Evolutionary conservation across 1,139 yeast species (phyloP).

Genomic region (Pichia terricola): DNA sequence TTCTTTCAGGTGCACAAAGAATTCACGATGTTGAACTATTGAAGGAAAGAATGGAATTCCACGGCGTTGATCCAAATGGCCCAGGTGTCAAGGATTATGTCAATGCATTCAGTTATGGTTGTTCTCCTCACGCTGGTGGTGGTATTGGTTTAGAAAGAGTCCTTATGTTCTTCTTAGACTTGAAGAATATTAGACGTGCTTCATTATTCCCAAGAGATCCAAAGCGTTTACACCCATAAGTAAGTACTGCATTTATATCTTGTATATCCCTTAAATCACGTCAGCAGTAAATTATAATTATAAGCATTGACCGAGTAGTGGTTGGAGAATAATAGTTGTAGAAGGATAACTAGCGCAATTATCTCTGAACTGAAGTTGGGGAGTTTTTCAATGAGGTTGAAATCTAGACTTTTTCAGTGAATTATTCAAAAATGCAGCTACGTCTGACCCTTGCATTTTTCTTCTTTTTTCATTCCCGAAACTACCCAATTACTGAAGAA

Average conservation of each 20-base stretch:
- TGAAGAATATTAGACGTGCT: slow-evolving; percentile 96
- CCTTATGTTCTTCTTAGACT: slow-evolving; percentile 92
- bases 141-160: slow-evolving; percentile 99
- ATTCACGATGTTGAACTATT: slow-evolving; percentile 85
- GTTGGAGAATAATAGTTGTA: too few species aligned
- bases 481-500: too few species aligned
- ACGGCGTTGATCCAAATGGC: slow-evolving; percentile 69
- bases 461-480: too few species aligned
- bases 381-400: too few species aligned
- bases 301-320: too few species aligned
- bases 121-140: slow-evolving; percentile 99
- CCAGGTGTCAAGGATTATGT: slow-evolving; percentile 87
- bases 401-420: too few species aligned
- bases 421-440: too few species aligned
- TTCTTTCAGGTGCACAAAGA: slow-evolving; percentile 98
- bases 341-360: too few species aligned
- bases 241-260: background rate
- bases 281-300: too few species aligned
- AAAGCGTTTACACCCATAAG: slow-evolving; percentile 74
- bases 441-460: too few species aligned
- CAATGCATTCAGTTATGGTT: slow-evolving; percentile 87
- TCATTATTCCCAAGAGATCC: slow-evolving; percentile 99
- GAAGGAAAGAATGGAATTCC: slow-evolving; percentile 70
- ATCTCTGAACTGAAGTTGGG: too few species aligned
- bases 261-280: too few species aligned